Conservation (phyloP, 306 rosid species). For the Vicia sativa region DNA sequence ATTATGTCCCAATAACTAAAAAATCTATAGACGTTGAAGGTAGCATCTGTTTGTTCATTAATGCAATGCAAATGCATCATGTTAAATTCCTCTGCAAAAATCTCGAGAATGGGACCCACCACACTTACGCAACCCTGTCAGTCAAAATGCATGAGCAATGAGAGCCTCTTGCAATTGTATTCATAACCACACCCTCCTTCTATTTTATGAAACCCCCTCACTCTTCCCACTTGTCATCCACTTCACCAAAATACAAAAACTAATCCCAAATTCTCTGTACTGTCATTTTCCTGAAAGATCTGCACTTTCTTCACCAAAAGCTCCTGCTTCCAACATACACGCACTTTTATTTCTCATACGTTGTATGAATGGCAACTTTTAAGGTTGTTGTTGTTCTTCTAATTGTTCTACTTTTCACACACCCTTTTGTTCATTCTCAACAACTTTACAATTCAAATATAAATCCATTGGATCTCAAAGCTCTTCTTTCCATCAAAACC, state of each 20-base stretch:
- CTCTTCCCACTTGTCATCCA: no score
- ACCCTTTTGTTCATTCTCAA: conserved; percentile 38
- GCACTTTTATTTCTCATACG: neutral
- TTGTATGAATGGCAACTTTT: conserved; percentile 31
- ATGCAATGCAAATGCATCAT: conserved; percentile 31
- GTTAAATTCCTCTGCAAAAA: conserved; percentile 31
- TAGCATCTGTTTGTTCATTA: conserved; percentile 31
- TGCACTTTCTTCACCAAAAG: conserved; percentile 1
- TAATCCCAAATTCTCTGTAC: neutral
- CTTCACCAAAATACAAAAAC: neutral
- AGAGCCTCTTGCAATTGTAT: neutral
- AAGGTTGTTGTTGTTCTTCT: neutral
- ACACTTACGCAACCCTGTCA: conserved; percentile 24
- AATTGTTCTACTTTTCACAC: conserved; percentile 17
- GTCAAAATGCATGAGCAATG: conserved; percentile 35
- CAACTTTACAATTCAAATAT: conserved; percentile 38
- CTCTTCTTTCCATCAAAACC: conserved; percentile 56
- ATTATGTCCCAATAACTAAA: neutral
- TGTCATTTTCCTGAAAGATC: conserved; percentile 34
- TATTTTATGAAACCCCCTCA: no score
- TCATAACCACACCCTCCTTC: neutral
- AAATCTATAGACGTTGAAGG: neutral
- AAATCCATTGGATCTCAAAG: conserved; percentile 52
- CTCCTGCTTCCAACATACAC: neutral
- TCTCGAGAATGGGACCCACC: conserved; percentile 41